Evolutionary conservation across 441 rosid genomes (phyloP), one percentile per base, ranked within the genome.

Genomic region (Breynia disticha): DNA sequence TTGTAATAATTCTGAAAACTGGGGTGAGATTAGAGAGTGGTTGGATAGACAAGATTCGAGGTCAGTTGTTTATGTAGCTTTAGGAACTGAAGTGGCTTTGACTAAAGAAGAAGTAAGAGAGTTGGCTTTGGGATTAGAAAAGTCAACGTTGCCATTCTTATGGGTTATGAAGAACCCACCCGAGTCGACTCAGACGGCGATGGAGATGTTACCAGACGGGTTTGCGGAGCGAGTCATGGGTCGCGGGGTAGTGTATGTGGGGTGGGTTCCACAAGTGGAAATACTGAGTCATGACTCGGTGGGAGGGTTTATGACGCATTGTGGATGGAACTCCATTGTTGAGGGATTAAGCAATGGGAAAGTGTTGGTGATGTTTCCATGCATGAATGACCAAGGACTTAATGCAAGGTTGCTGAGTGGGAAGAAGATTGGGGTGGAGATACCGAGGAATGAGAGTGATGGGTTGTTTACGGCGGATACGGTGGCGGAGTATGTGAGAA

Each of bases 251-350:
- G 22, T 75, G 2, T 50, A 54, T 60, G 5, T 17, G 10, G 66
- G 59, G 19, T 82, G 90, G 95, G 82, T 64, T 17, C 88, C 90
- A 1, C 90, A 86, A 58, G 69, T 67, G 57, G 67, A 64, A 60
- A 81, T 83, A 66, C 75, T 81, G 60, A 72, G 86, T 48, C 87
- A 83, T 50, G 65, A 68, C n/a, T 71, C 84, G 4, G 77, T 86
- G 1, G 81, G 84, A 3, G 84, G 80, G 39, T 86, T 83, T 64
- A 47, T 86, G 77, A 86, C 88, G 15, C 91, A 86, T 50, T 81
- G 88, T 42, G 95, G 88, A 0, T 81, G 84, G 76, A 86, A 79
- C 74, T 83, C 86, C 11, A 57, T 76, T 5, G 58, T 83, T 10
- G 95, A 86, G 45, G 74, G 68, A 5, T 65, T 74, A 5, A 46